Evolutionary conservation across 73 alveolate genomes (phyloP).

Genomic region (Urostyla sp.): DNA sequence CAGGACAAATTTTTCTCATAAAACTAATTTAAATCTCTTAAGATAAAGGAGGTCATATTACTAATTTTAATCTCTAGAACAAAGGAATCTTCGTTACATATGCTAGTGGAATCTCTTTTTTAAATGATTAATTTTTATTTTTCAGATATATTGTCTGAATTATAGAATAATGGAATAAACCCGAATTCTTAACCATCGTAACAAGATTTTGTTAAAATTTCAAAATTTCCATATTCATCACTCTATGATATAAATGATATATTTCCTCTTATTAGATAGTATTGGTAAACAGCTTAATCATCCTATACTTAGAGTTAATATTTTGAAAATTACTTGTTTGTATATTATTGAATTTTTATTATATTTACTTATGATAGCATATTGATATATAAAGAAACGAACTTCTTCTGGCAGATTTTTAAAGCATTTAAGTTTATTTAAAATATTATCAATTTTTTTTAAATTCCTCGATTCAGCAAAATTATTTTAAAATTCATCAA

Average conservation of each 20-base stretch:
- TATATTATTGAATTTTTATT: background rate
- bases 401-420: conserved; percentile 18
- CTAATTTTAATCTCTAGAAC: conserved; percentile 20
- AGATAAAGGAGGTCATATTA: background rate
- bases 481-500: background rate
- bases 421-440: background rate
- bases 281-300: background rate
- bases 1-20: background rate
- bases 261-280: conserved; percentile 13
- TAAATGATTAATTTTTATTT: background rate
- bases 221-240: conserved; percentile 48
- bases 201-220: background rate
- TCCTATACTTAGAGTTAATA: no score
- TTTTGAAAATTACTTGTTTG: background rate
- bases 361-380: background rate
- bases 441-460: background rate
- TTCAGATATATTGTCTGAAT: background rate
- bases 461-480: background rate
- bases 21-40: conserved; percentile 11
- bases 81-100: conserved; percentile 9
- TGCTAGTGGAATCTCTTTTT: conserved; percentile 32
- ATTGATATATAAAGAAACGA: background rate
- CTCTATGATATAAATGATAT: conserved; percentile 16
- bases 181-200: conserved; percentile 49
- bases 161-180: conserved; percentile 3